phyloP scores from a whole-genome alignment of 2,329 filamentous ascomycete genomes.

The Karstenula rhodostoma region DNA sequence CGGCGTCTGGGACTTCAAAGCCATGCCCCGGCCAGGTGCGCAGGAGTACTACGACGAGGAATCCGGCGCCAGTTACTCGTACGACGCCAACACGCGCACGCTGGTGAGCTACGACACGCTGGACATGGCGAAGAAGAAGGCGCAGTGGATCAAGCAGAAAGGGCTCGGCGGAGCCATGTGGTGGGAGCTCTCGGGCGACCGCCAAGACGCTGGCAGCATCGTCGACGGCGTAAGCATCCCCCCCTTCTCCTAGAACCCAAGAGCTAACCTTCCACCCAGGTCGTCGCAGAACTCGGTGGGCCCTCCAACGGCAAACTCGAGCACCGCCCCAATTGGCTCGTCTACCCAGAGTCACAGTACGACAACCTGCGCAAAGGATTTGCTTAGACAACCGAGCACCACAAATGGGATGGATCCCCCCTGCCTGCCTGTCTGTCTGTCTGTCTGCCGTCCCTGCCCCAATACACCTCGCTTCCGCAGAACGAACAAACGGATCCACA shows the following conservation, averaged over 20 bases:
- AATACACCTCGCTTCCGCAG: background rate
- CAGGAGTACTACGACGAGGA: constrained; percentile 70
- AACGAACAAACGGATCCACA: background rate
- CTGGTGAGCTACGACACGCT: constrained; percentile 82
- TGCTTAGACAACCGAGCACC: constrained; percentile 13
- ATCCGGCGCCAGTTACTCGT: constrained; percentile 78
- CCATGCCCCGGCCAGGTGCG: constrained; percentile 73
- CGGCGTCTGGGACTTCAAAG: constrained; percentile 84
- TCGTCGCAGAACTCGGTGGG: constrained; percentile 52
- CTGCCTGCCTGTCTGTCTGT: no score
- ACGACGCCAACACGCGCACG: constrained; percentile 67
- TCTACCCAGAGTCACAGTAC: constrained; percentile 62
- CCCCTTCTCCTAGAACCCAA: background rate
- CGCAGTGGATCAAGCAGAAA: constrained; percentile 71
- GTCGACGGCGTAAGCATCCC: constrained; percentile 54
- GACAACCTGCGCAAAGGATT: constrained; percentile 53
- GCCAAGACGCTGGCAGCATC: constrained; percentile 68
- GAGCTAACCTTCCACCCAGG: constrained; percentile 26
- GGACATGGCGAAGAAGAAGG: constrained; percentile 72
- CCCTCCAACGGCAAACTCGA: constrained; percentile 55
- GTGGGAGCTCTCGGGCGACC: constrained; percentile 90
- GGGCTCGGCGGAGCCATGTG: constrained; percentile 92
- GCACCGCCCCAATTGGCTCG: constrained; percentile 53
- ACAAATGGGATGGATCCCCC: background rate
- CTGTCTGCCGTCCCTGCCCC: background rate